These are phyloP conservation scores for Neonectria hederae DNA, from an alignment of 2,329 filamentous ascomycete species.

Conservation along the genomic window DNA sequence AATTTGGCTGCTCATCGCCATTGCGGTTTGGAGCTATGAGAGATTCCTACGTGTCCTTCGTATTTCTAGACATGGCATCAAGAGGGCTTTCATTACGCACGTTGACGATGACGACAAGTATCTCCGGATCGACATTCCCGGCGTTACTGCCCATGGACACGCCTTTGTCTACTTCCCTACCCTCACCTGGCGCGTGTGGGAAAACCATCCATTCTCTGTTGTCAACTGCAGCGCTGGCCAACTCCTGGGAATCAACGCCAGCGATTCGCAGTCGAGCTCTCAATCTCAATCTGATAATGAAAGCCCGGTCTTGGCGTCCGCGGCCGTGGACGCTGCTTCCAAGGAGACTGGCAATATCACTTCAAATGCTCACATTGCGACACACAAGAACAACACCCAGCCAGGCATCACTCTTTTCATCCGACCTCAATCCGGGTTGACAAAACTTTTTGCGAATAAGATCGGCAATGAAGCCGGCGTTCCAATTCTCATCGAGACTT, in stretches of 20 bases:
- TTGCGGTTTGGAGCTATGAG: slow-evolving; percentile 45
- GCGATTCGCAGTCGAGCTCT: background rate
- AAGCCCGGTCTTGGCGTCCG: background rate
- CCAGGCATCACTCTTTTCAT: slow-evolving; percentile 44
- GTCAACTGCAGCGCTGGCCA: slow-evolving; percentile 31
- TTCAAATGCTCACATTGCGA: background rate
- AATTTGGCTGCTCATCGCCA: slow-evolving; percentile 43
- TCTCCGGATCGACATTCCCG: slow-evolving; percentile 43
- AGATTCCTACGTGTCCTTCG: slow-evolving; percentile 38
- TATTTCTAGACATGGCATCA: slow-evolving; percentile 36
- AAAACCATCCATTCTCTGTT: slow-evolving; percentile 47
- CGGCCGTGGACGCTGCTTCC: background rate
- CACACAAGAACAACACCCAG: background rate
- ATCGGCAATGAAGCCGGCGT: slow-evolving; percentile 27
- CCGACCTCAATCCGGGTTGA: slow-evolving; percentile 38
- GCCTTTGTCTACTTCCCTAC: slow-evolving; percentile 46
- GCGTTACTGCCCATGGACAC: slow-evolving; percentile 40
- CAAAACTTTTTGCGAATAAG: slow-evolving; percentile 31
- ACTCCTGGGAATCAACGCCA: background rate
- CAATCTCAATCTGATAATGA: slow-evolving; percentile 26
- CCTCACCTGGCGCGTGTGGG: slow-evolving; percentile 45
- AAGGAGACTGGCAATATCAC: slow-evolving; percentile 27
- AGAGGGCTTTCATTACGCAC: slow-evolving; percentile 40
- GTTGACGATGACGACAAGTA: slow-evolving; percentile 45
- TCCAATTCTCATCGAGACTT: slow-evolving; percentile 42